Base-by-base conservation (phyloP, 2,329 filamentous ascomycete genomes). In the Aspergillus sp. region DNA sequence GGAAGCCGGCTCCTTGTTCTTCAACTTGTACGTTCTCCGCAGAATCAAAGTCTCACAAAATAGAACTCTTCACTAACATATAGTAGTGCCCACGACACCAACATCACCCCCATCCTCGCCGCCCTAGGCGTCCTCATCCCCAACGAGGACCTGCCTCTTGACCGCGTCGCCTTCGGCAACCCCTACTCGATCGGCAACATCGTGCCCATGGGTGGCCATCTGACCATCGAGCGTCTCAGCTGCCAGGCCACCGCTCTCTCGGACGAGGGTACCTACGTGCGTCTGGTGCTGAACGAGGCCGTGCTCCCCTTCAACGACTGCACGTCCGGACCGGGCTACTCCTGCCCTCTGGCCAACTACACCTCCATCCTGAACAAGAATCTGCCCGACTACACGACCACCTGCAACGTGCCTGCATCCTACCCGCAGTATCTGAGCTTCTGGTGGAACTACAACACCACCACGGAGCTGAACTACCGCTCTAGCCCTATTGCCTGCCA, bases 281-380 rank as follows among this genome's bases (percentile, higher is more conserved):
- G 67, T 5, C 30, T 68, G 3, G 60, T 68, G 1, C 57, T 69
- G 15, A 70, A 70, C 23, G 66, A 70, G 51, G 68, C 65, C 3
- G 67, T 70, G 0, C 60, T 69, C 5, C 64, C 63, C 4, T 63
- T 62, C 25, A 57, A 55, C 10, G 53, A 43, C 12, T 67, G 65
- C 38, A 61, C 63, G n/a, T 57, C 55, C 2, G 65, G 65, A 15
- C 64, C 65, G 12, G 64, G 64, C 9, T 67, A 64, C 48, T 63
- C 63, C 3, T 66, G 63, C 45, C 57, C 65, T n/a, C 52, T 67
- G 55, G 58, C 53, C 30, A 56, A 65, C 17, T 66, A 62, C 39
- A 59, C 63, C 4, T 41, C 45, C 12, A 60, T 63, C 38, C 49
- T 63, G 19, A 53, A 38, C n/a, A 52, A 55, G n/a, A 48, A 55